Evolutionary conservation across 1,284 basidiomycete genomes (phyloP), one percentile per base, ranked within the genome.

Genomic region (Trichosporon asahii): DNA sequence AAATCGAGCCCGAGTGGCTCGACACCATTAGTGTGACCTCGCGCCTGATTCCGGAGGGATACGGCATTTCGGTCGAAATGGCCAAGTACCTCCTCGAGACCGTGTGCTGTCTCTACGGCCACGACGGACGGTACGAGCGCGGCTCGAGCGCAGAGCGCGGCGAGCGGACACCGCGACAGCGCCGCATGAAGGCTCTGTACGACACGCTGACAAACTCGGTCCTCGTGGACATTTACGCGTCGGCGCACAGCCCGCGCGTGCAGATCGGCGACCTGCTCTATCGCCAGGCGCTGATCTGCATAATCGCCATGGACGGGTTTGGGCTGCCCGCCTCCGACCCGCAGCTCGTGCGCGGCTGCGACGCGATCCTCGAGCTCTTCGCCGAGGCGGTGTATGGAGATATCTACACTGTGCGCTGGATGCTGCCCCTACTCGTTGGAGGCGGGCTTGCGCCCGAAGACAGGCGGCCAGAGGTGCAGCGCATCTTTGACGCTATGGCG

Each of bases 351-450:
- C 35, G 49, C 4, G 57, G 65, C 5, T 66, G 60, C 46, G 70
- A 68, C 37, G 68, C 67, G 37, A 71, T 71, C 23, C 67, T 71
- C 14, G 70, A 71, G 63, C 65, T 71, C 5, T 68, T 66, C 40
- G 65, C 60, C 18, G 70, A 71, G n/a, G 70, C 65, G 2, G 67
- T 71, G 1, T 66, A 66, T 25, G 61, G 65, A 21, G 70, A 68
- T 8, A 66, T 68, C 33, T 70, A 68, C 70, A 70, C 66, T 2
- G 67, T 66, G 64, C 70, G 70, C 25, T 71, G 70, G 70, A 63
- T 68, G 37, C 57, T 68, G 18, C 70, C 70, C 11, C 63, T 71
- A 7, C 46, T 71, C 8, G 46, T 71, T 5, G 70, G 65, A 3
- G 69, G 65, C 0, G 29, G 65, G 3, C 55, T 69, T 1, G 68